These are phyloP conservation scores for Hypsizygus marmoreus DNA, from an alignment of 768 basidiomycete genomes.

Conservation along the genomic window DNA sequence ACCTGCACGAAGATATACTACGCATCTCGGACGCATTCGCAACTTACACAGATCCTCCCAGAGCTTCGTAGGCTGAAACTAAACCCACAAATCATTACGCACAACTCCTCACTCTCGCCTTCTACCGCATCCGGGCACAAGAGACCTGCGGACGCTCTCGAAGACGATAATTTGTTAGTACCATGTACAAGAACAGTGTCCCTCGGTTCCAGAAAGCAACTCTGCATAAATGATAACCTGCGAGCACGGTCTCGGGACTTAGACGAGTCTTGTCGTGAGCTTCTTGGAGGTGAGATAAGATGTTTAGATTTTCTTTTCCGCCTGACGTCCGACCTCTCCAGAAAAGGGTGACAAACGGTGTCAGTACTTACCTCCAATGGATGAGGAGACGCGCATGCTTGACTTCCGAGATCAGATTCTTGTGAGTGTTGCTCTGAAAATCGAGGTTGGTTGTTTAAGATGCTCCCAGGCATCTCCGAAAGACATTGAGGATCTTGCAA, in stretches of 20 bases:
- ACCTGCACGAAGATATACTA: conserved; percentile 87
- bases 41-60: conserved; percentile 86
- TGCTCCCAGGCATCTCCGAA: conserved; percentile 73
- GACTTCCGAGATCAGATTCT: conserved; percentile 88
- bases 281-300: conserved; percentile 62
- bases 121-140: conserved; percentile 17
- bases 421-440: conserved; percentile 41
- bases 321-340: conserved; percentile 20
- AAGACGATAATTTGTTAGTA: conserved; percentile 18
- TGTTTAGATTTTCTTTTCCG: background rate
- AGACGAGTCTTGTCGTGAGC: conserved; percentile 86
- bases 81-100: conserved; percentile 28
- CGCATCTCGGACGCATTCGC: conserved; percentile 94
- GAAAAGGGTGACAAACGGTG: conserved; percentile 74
- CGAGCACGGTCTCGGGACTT: conserved; percentile 64
- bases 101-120: conserved; percentile 20
- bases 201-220: conserved; percentile 85
- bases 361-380: conserved; percentile 68
- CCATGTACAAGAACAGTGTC: conserved; percentile 65
- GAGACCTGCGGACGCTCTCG: conserved; percentile 28
- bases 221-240: conserved; percentile 89
- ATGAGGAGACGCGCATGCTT: conserved; percentile 70
- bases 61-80: conserved; percentile 80
- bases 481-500: conserved; percentile 92
- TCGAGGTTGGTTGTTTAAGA: background rate